Conservation (phyloP, 306 rosid genomes). For the Vachellia pachyceras region DNA sequence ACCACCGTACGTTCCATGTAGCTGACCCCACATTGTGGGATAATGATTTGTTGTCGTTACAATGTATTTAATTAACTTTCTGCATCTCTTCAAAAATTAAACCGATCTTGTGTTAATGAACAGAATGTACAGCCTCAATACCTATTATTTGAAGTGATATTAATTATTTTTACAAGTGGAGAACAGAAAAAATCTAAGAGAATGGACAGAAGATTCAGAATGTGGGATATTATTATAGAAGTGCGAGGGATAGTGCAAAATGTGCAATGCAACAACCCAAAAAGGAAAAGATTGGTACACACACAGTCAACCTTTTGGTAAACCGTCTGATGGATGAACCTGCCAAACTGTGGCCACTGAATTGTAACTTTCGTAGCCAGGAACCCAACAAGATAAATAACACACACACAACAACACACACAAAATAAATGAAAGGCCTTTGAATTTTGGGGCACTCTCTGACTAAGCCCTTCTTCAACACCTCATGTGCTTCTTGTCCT, state of each 20-base stretch:
- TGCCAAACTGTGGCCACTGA: background rate
- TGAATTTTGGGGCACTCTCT: constrained; percentile 1
- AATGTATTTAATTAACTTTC: too few relatives aligned
- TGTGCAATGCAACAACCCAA: constrained; percentile 37
- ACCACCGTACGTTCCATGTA: too few relatives aligned
- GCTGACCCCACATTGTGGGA: too few relatives aligned
- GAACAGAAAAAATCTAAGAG: constrained; percentile 39
- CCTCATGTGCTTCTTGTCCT: constrained; percentile 55
- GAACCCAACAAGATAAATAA: constrained; percentile 3
- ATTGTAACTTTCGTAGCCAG: constrained; percentile 1
- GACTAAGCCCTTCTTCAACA: constrained; percentile 36
- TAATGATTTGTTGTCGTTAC: too few relatives aligned
- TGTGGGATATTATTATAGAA: background rate
- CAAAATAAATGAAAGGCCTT: too few relatives aligned
- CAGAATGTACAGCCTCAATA: too few relatives aligned
- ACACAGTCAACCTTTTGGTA: background rate
- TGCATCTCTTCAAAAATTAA: too few relatives aligned
- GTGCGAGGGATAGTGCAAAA: background rate
- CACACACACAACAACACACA: background rate
- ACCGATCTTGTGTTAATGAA: too few relatives aligned
- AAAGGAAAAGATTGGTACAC: constrained; percentile 12
- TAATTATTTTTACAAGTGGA: too few relatives aligned
- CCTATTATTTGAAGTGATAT: too few relatives aligned
- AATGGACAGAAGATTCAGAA: background rate
- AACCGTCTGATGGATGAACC: background rate